A percentile compares a stretch with the other conserved stretches of the same genome.
These are phyloP conservation scores for Tuber magnatum DNA, from an alignment of 495 filamentous ascomycete genomes.

Conservation along the genomic window DNA sequence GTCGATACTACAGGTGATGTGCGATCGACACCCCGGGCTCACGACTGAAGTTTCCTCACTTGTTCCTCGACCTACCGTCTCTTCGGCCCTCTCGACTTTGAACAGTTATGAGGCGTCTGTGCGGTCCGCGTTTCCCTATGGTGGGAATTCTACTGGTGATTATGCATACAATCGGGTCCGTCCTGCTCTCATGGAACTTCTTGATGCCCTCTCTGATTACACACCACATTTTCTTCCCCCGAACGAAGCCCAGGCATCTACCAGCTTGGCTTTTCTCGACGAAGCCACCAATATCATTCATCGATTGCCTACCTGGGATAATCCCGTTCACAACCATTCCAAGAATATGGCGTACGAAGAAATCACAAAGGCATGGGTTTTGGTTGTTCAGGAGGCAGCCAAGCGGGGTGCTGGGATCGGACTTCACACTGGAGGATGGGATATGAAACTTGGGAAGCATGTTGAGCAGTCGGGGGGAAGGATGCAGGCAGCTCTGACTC, in stretches of 20 bases:
- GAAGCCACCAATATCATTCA: constrained; percentile 85
- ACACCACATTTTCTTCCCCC: constrained; percentile 93
- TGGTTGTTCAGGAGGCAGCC: constrained; percentile 84
- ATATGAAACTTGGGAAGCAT: constrained; percentile 78
- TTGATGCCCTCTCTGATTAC: constrained; percentile 87
- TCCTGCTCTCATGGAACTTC: constrained; percentile 66
- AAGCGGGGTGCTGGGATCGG: constrained; percentile 87
- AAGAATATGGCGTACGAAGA: constrained; percentile 95
- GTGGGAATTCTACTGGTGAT: constrained; percentile 71
- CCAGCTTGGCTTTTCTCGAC: constrained; percentile 78
- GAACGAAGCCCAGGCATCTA: constrained; percentile 68
- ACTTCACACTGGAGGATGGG: constrained; percentile 88
- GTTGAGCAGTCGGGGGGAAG: constrained; percentile 79
- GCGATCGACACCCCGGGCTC: constrained; percentile 76
- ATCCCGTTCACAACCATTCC: constrained; percentile 75
- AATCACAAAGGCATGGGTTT: constrained; percentile 83
- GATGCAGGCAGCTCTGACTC: constrained; percentile 67
- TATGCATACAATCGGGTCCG: constrained; percentile 92
- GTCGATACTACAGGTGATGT: constrained; percentile 74
- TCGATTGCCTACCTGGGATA: constrained; percentile 77
- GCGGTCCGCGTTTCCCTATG: constrained; percentile 76
- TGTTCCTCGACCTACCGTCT: constrained; percentile 75
- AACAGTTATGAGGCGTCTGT: constrained; percentile 71
- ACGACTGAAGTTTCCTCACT: constrained; percentile 73
- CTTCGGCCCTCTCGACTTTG: constrained; percentile 70